These are phyloP conservation scores for Ceratobasidium papillatum DNA, from an alignment of 1,284 basidiomycete species.

Conservation along the genomic window DNA sequence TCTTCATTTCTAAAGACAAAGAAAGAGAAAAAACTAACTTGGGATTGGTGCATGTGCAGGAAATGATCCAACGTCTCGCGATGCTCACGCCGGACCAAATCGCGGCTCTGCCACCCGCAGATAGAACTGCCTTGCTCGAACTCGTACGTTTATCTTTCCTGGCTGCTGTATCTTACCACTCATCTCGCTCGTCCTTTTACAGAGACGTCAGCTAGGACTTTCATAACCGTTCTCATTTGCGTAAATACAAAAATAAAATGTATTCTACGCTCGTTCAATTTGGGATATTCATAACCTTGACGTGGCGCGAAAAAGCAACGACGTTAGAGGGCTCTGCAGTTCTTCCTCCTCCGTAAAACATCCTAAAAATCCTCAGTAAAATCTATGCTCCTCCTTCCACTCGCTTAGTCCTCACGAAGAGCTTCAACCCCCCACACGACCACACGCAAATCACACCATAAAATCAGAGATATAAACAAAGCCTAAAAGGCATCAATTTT, in stretches of 20 bases:
- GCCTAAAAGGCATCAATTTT: slow-evolving; percentile 29
- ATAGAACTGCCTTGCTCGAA: slow-evolving; percentile 61
- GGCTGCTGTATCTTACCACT: background rate
- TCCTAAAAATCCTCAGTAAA: too few species aligned
- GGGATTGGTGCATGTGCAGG: slow-evolving; percentile 44
- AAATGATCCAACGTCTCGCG: slow-evolving; percentile 59
- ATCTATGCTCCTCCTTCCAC: too few species aligned
- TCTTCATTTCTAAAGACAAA: background rate
- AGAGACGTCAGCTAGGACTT: slow-evolving; percentile 27
- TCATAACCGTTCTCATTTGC: background rate
- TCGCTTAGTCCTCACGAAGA: too few species aligned
- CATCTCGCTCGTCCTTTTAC: background rate
- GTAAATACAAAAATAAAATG: too few species aligned
- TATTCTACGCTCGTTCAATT: background rate
- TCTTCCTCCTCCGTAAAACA: too few species aligned
- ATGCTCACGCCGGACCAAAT: slow-evolving; percentile 64
- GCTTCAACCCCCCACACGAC: background rate
- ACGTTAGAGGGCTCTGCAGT: too few species aligned
- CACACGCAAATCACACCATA: background rate
- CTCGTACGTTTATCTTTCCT: slow-evolving; percentile 55
- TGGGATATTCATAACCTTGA: too few species aligned
- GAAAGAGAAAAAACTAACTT: background rate
- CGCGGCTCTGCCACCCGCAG: slow-evolving; percentile 59
- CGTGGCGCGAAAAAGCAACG: too few species aligned
- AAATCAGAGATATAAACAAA: slow-evolving; percentile 22